phyloP scores from a whole-genome alignment of 2,329 filamentous ascomycete species.

The Ceratocystis cacaofunesta region DNA sequence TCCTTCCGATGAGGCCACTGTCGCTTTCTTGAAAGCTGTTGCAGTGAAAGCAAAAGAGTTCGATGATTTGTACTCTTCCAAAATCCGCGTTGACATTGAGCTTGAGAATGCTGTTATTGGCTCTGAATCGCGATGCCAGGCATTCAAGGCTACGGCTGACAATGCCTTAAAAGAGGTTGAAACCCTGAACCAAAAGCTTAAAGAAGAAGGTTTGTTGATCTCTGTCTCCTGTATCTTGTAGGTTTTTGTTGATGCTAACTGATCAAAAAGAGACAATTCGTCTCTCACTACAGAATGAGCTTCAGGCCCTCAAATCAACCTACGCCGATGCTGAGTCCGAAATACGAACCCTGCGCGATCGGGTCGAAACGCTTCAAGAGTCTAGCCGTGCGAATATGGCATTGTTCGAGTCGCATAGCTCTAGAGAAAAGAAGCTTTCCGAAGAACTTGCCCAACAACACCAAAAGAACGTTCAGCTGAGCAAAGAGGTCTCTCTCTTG shows the following conservation, averaged over 20 bases:
- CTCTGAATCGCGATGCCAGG: slow-evolving; percentile 67
- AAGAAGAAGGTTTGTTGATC: slow-evolving; percentile 54
- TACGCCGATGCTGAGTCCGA: slow-evolving; percentile 60
- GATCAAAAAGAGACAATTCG: slow-evolving; percentile 53
- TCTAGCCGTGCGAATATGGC: slow-evolving; percentile 84
- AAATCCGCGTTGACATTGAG: slow-evolving; percentile 80
- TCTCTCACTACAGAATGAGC: slow-evolving; percentile 63
- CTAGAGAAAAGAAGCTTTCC: slow-evolving; percentile 69
- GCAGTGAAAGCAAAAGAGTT: slow-evolving; percentile 66
- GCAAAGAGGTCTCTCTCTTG: slow-evolving; percentile 64
- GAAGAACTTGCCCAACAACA: slow-evolving; percentile 81
- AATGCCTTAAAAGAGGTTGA: slow-evolving; percentile 74
- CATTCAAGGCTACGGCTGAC: slow-evolving; percentile 66
- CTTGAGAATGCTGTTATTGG: slow-evolving; percentile 78
- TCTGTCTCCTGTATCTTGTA: background rate
- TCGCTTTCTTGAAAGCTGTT: slow-evolving; percentile 58
- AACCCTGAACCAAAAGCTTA: slow-evolving; percentile 64
- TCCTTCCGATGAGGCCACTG: slow-evolving; percentile 59
- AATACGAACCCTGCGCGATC: slow-evolving; percentile 60
- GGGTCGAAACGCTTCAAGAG: slow-evolving; percentile 73
- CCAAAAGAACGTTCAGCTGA: slow-evolving; percentile 69
- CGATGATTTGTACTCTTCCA: slow-evolving; percentile 71
- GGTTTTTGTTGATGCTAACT: background rate
- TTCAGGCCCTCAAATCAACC: slow-evolving; percentile 62
- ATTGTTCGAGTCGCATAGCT: slow-evolving; percentile 78